Evolutionary conservation across 257 asterid species (phyloP).

Genomic region (Solanum chiquidenum): DNA sequence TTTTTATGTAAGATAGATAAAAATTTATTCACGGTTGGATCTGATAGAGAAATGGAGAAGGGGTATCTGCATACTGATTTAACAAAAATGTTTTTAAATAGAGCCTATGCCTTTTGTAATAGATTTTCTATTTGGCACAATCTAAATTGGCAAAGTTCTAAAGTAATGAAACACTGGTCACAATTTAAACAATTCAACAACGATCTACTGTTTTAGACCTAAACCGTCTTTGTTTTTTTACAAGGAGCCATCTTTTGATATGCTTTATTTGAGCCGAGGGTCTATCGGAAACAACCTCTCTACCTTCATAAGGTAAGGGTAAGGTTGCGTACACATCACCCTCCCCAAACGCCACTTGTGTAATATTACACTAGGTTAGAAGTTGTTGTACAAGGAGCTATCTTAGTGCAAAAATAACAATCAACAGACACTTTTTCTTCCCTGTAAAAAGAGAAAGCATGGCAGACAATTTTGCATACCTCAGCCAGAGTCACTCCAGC

Average conservation of each 20-base stretch:
- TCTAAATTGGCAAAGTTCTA: not conserved
- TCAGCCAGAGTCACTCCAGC: slow-evolving; percentile 59
- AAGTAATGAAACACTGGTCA: not conserved
- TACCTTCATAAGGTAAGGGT: not conserved
- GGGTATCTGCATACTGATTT: not conserved
- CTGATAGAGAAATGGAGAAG: not conserved
- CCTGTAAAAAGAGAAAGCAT: not conserved
- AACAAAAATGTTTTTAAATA: not conserved
- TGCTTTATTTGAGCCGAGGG: not conserved
- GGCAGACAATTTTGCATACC: slow-evolving; percentile 27
- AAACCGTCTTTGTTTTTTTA: not conserved
- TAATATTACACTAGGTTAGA: not conserved
- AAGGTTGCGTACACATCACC: not conserved
- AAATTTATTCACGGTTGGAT: not conserved
- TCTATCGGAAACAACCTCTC: not conserved
- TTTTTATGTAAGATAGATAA: not conserved
- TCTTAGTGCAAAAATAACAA: not conserved
- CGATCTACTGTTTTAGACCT: not conserved
- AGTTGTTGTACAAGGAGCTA: not conserved
- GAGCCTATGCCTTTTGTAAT: not conserved
- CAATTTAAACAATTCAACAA: not conserved
- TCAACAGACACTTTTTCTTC: not conserved
- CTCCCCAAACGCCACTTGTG: not conserved
- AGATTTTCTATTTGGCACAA: not conserved
- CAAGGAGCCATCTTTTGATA: not conserved